These are phyloP conservation scores for Diaporthe destruens DNA, from an alignment of 2,329 filamentous ascomycete species.

Conservation along the genomic window DNA sequence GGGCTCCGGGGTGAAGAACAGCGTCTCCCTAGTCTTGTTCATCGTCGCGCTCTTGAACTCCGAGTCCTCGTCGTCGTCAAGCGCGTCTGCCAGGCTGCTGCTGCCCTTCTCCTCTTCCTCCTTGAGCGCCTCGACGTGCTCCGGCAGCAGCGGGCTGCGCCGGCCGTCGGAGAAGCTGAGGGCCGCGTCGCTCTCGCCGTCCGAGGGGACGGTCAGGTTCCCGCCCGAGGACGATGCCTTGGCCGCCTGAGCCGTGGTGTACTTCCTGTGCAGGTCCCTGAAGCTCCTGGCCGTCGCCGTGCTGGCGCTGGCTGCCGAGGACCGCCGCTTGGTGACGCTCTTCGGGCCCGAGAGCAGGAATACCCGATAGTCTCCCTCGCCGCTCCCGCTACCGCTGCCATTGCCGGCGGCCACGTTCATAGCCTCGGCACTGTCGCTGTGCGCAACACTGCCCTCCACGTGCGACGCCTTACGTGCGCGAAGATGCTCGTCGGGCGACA, in stretches of 20 bases:
- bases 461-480: conserved; percentile 70
- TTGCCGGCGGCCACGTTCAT: conserved; percentile 38
- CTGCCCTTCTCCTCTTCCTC: conserved; percentile 41
- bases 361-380: conserved; percentile 64
- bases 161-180: conserved; percentile 71
- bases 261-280: conserved; percentile 71
- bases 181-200: conserved; percentile 71
- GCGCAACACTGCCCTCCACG: conserved; percentile 39
- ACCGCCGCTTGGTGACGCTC: conserved; percentile 62
- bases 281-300: conserved; percentile 77
- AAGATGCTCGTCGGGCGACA: conserved; percentile 79
- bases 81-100: conserved; percentile 33
- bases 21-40: conserved; percentile 50
- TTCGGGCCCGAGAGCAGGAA: conserved; percentile 55
- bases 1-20: conserved; percentile 58
- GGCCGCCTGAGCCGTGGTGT: conserved; percentile 65
- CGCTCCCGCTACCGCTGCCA: conserved; percentile 34
- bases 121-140: conserved; percentile 56
- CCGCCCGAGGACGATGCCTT: conserved; percentile 57
- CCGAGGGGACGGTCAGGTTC: conserved; percentile 61
- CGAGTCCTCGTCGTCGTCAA: conserved; percentile 38
- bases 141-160: conserved; percentile 66
- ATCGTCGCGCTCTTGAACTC: conserved; percentile 47
- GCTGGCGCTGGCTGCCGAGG: conserved; percentile 74
- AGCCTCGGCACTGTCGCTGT: conserved; percentile 49